A percentile compares a stretch with the other conserved stretches of the same genome.
phyloP scores from a whole-genome alignment of 2,329 filamentous ascomycete species.

The Fusarium coicis region DNA sequence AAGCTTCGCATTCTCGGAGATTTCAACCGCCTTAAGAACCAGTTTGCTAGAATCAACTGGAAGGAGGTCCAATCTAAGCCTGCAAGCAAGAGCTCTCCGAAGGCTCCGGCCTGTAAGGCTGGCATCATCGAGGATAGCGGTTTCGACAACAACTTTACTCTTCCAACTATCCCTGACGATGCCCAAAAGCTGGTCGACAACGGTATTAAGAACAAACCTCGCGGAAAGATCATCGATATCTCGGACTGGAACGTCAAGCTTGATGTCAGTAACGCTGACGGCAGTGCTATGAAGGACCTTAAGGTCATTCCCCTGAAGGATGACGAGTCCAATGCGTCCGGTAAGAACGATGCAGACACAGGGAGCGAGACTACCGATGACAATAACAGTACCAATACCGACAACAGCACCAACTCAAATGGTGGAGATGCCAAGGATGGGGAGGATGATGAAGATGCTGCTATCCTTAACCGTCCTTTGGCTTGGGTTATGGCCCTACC shows the following conservation, averaged over 20 bases:
- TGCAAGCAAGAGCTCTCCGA: constrained; percentile 60
- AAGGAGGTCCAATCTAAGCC: constrained; percentile 72
- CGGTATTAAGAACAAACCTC: constrained; percentile 73
- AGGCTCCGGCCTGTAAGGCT: constrained; percentile 70
- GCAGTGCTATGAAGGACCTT: constrained; percentile 56
- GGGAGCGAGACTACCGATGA: constrained; percentile 43
- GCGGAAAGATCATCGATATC: constrained; percentile 76
- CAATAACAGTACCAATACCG: constrained; percentile 34
- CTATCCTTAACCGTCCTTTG: constrained; percentile 45
- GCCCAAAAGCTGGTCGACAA: constrained; percentile 79
- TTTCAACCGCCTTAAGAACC: constrained; percentile 77
- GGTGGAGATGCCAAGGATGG: constrained; percentile 42
- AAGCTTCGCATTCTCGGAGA: constrained; percentile 70
- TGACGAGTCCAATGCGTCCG: constrained; percentile 58
- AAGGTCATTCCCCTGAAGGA: constrained; percentile 59
- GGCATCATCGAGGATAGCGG: constrained; percentile 73
- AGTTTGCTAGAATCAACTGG: constrained; percentile 81
- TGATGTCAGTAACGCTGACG: constrained; percentile 54
- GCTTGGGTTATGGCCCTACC: constrained; percentile 50
- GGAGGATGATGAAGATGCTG: constrained; percentile 46
- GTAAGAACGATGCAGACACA: constrained; percentile 54
- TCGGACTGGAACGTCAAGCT: constrained; percentile 68
- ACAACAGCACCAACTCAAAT: constrained; percentile 30
- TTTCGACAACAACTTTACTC: constrained; percentile 83
- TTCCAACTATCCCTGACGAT: constrained; percentile 75